Evolutionary conservation across 805 yeast genomes (phyloP).

Genomic region (Phaffomyces thermotolerans): DNA sequence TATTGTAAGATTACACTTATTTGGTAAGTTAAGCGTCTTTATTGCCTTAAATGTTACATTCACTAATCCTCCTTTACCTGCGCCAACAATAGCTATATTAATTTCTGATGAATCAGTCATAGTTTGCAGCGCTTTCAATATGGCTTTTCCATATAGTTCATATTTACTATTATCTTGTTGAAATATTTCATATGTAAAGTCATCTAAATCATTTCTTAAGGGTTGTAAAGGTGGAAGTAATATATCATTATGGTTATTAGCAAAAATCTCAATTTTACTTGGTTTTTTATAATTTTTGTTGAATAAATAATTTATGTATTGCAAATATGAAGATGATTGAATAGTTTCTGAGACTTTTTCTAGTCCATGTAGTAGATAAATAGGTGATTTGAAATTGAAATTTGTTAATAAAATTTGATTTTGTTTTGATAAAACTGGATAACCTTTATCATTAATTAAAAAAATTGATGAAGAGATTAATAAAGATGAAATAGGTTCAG

Average conservation of each 20-base stretch:
- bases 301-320: conserved; percentile 35
- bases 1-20: conserved; percentile 38
- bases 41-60: conserved; percentile 42
- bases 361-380: conserved; percentile 48
- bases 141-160: conserved; percentile 39
- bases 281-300: conserved; percentile 27
- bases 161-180: conserved; percentile 70
- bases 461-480: conserved; percentile 50
- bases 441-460: conserved; percentile 50
- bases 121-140: conserved; percentile 21
- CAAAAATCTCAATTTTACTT: conserved; percentile 26
- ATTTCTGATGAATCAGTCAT: conserved; percentile 16
- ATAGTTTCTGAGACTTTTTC: conserved; percentile 31
- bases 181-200: conserved; percentile 57
- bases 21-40: conserved; percentile 20
- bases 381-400: conserved; percentile 34
- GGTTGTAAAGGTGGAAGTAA: conserved; percentile 67
- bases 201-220: conserved; percentile 45
- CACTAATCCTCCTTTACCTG: conserved; percentile 83
- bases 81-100: conserved; percentile 64
- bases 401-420: conserved; percentile 43
- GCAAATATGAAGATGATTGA: conserved; percentile 32
- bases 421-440: conserved; percentile 57
- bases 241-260: conserved; percentile 22
- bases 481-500: conserved; percentile 58